Evolutionary conservation across 1,139 yeast species (phyloP).

Genomic region (Hanseniaspora gamundiae): DNA sequence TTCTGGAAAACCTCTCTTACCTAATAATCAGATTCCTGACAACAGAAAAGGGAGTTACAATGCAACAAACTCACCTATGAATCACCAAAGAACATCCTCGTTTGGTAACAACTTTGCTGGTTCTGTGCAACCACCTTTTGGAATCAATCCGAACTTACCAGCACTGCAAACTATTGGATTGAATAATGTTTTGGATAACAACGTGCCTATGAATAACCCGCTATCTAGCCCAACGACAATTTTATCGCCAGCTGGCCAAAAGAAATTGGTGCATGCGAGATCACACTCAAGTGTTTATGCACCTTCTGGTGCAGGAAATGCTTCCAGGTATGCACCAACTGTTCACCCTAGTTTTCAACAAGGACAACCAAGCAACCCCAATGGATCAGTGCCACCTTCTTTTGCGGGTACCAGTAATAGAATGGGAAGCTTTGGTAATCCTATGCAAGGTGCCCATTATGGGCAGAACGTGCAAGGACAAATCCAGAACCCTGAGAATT

Average conservation of each 20-base stretch:
- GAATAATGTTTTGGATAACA: neutral
- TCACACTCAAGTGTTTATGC: constrained; percentile 23
- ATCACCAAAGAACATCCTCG: neutral
- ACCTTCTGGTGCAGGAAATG: constrained; percentile 19
- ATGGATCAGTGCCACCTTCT: constrained; percentile 1
- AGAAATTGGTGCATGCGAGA: constrained; percentile 16
- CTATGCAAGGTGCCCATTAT: constrained; percentile 20
- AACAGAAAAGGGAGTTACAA: constrained; percentile 4
- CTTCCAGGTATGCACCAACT: constrained; percentile 29
- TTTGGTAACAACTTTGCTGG: neutral
- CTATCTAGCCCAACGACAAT: constrained; percentile 7
- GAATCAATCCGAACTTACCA: constrained; percentile 5
- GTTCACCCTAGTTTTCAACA: constrained; percentile 22
- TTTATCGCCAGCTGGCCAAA: constrained; percentile 9
- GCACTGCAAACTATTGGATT: constrained; percentile 8
- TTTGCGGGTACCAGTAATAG: neutral
- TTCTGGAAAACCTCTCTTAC: neutral
- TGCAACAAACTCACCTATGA: constrained; percentile 5
- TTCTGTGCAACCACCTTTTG: neutral
- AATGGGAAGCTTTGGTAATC: constrained; percentile 4
- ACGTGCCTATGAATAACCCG: constrained; percentile 2
- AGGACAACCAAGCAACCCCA: constrained; percentile 8
- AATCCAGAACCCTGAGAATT: constrained; percentile 17
- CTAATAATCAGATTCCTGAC: constrained; percentile 6
- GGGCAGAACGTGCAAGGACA: neutral